Evolutionary conservation across 2,329 filamentous ascomycete genomes (phyloP).

Genomic region (Coleophoma crateriformis): DNA sequence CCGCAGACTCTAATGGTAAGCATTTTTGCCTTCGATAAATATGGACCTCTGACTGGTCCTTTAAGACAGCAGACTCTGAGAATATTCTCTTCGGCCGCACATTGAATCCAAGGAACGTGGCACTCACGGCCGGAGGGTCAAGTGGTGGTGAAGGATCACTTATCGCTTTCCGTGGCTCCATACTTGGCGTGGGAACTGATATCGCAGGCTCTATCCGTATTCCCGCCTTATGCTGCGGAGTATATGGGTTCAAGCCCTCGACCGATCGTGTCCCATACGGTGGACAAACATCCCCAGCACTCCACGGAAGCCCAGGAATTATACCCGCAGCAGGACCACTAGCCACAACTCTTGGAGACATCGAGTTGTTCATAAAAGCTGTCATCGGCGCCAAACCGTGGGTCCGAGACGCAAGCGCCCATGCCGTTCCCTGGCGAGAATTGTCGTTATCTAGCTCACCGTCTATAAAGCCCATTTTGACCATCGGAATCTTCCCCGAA

Average conservation of each 20-base stretch:
- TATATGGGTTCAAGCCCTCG: conserved; percentile 19
- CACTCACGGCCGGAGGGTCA: conserved; percentile 53
- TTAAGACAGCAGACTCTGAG: conserved; percentile 38
- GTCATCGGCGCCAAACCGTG: not conserved
- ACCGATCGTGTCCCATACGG: conserved; percentile 2
- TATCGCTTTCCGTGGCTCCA: conserved; percentile 32
- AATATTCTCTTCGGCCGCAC: conserved; percentile 53
- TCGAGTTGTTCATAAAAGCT: not conserved
- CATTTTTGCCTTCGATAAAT: too few species aligned
- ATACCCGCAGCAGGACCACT: not conserved
- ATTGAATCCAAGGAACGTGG: conserved; percentile 42
- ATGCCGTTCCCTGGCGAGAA: not conserved
- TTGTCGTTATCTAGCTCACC: too few species aligned
- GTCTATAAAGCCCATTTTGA: conserved; percentile 5
- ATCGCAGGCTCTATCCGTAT: conserved; percentile 34
- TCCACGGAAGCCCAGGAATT: not conserved
- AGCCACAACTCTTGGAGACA: not conserved
- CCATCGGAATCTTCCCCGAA: conserved; percentile 22
- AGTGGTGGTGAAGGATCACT: conserved; percentile 54
- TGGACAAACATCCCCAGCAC: conserved; percentile 1
- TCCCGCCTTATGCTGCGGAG: conserved; percentile 28
- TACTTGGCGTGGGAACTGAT: conserved; percentile 34
- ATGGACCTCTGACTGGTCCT: too few species aligned
- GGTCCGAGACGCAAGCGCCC: not conserved
- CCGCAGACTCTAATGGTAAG: conserved; percentile 42